Conservation (phyloP, 83 land plant species). For the Picea abies region DNA sequence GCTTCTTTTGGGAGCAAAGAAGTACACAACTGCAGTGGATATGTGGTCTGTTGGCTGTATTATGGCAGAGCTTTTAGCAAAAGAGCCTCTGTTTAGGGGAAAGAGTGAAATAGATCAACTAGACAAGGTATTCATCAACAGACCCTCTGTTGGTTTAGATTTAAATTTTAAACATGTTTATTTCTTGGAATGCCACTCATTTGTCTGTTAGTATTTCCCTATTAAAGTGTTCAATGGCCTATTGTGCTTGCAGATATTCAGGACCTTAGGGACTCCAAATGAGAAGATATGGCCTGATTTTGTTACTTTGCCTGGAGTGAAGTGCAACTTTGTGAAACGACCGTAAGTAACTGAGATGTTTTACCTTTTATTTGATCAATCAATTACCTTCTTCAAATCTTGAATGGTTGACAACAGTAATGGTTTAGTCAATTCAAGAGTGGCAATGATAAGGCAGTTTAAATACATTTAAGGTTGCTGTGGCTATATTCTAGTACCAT, state of each 20-base stretch:
- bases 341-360: conserved; percentile 51
- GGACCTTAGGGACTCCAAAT: conserved; percentile 82
- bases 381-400: no score
- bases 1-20: conserved; percentile 64
- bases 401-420: no score
- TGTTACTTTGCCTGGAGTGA: conserved; percentile 65
- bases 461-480: no score
- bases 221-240: not conserved
- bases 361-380: no score
- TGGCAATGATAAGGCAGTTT: no score
- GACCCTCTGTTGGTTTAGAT: no score
- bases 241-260: conserved; percentile 60
- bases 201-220: not conserved
- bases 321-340: conserved; percentile 70
- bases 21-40: conserved; percentile 49
- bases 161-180: no score
- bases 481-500: no score
- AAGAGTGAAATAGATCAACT: conserved; percentile 81
- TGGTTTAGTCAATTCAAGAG: no score
- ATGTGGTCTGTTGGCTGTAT: conserved; percentile 62
- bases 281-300: conserved; percentile 92
- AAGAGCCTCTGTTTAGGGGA: conserved; percentile 84
- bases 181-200: not conserved
- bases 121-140: conserved; percentile 60
- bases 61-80: conserved; percentile 42